Evolutionary conservation across 2,329 filamentous ascomycete species (phyloP).

Genomic region (Sporothrix pallida): DNA sequence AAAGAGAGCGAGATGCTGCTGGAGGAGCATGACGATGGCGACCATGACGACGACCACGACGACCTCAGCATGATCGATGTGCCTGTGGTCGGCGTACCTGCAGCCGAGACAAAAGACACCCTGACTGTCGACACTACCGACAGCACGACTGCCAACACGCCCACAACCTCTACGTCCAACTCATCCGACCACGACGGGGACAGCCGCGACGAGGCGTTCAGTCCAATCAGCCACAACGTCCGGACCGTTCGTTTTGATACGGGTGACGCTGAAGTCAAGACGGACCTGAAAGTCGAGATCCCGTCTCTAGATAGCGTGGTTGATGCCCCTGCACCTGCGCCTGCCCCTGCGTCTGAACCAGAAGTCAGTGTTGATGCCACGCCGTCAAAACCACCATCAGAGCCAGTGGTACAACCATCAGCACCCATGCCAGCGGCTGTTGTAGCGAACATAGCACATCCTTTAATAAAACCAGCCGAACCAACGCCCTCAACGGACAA

Average conservation of each 20-base stretch:
- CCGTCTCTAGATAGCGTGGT: not conserved
- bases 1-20: conserved; percentile 5
- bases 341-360: not conserved
- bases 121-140: not conserved
- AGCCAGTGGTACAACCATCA: too few species aligned
- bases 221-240: conserved; percentile 26
- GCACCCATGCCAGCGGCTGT: not conserved
- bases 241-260: conserved; percentile 31
- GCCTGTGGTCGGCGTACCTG: too few species aligned
- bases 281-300: not conserved
- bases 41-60: not conserved
- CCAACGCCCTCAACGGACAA: not conserved
- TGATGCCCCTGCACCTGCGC: not conserved
- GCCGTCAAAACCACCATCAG: conserved; percentile 3
- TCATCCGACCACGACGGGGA: not conserved
- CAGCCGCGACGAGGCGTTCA: conserved; percentile 29
- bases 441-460: not conserved
- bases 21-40: not conserved
- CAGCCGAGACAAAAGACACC: not conserved
- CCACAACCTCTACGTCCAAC: not conserved
- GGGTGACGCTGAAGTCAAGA: not conserved
- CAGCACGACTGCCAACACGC: not conserved
- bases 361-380: not conserved
- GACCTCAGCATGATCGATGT: not conserved
- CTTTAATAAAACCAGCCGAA: not conserved